Base-by-base conservation (phyloP, 2,329 filamentous ascomycete species). In the Tolypocladium sp. region DNA sequence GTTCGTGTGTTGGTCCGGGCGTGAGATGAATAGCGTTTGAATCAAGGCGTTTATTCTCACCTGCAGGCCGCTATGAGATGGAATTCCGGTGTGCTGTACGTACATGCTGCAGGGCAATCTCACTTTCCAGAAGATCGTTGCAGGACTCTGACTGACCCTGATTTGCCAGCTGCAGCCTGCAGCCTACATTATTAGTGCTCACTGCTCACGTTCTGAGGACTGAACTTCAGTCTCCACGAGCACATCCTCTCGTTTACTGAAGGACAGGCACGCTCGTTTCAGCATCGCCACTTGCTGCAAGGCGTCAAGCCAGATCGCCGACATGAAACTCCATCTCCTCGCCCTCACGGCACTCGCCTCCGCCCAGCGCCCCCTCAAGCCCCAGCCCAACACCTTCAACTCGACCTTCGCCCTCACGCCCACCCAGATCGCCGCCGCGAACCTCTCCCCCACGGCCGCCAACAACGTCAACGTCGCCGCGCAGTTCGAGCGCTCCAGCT, bases 401-500 rank as follows among this genome's bases (percentile, higher is more conserved):
- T 72, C 69, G 7, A 62, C 62, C 41, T 72, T 72, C 57, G 55
- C 59, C 2, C 63, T 73, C 4, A 64, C 66, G 2, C 15, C 42
- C 6, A 59, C 63, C 0, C 69, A 72, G 57, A 66, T 71, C 58
- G 54, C 61, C 5, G 44, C 58, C 0, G 64, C 63, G 9, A 63
- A 64, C 41, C 62, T 74, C 12, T 62, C 66, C 0, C 30, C 57
- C 2, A 55, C 17, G 6, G 25, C 60, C 3, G 65, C 61, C 13
- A 56, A 57, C 35, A 68, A 61, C 52, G 40, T 73, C 46, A 62
- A 67, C 37, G 62, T 59, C 33, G 61, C 64, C 8, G 41, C 68
- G 40, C 67, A 64, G 51, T 72, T 70, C 57, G 70, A 73, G 55
- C 63, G 64, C 27, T 68, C 68, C 35, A 69, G 71, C 53, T 65